phyloP scores from a whole-genome alignment of 306 rosid genomes.

The Sicyos baderoa region DNA sequence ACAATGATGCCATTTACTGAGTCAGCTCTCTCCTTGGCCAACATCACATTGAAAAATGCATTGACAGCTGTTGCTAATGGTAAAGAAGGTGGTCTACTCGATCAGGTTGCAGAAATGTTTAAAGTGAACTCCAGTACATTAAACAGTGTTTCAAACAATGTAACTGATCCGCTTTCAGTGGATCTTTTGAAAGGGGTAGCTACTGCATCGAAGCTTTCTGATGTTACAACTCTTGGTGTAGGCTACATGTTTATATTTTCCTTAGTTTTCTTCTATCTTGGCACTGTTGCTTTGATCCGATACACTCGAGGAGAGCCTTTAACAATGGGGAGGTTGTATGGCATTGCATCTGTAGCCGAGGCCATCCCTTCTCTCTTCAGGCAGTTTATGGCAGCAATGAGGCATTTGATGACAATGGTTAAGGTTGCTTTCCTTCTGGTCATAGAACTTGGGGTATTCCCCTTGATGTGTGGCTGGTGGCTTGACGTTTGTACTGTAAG shows the following conservation, averaged over 20 bases:
- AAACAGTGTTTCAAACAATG: conserved; percentile 55
- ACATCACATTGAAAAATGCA: conserved; percentile 77
- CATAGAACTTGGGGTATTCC: conserved; percentile 97
- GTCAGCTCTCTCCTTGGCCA: conserved; percentile 74
- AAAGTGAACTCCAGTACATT: conserved; percentile 59
- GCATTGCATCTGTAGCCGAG: conserved; percentile 87
- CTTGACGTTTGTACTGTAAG: conserved; percentile 90
- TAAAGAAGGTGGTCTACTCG: conserved; percentile 55
- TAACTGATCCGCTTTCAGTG: conserved; percentile 47
- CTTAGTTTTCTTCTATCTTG: conserved; percentile 72
- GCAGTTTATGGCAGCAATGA: conserved; percentile 96
- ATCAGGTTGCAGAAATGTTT: conserved; percentile 71
- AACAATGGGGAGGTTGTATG: conserved; percentile 74
- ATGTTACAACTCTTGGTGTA: conserved; percentile 84
- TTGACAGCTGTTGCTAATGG: conserved; percentile 60
- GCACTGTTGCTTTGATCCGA: conserved; percentile 68
- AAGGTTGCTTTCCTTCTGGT: conserved; percentile 98
- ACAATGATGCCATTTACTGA: conserved; percentile 62
- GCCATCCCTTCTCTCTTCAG: conserved; percentile 90
- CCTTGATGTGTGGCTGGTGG: conserved; percentile 99
- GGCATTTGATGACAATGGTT: conserved; percentile 98
- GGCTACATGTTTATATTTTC: conserved; percentile 77
- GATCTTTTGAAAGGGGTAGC: conserved; percentile 60
- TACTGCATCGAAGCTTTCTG: conserved; percentile 77
- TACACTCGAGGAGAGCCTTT: conserved; percentile 90